Evolutionary conservation across 345 rosid species (phyloP).

Genomic region (Trapa incisa): DNA sequence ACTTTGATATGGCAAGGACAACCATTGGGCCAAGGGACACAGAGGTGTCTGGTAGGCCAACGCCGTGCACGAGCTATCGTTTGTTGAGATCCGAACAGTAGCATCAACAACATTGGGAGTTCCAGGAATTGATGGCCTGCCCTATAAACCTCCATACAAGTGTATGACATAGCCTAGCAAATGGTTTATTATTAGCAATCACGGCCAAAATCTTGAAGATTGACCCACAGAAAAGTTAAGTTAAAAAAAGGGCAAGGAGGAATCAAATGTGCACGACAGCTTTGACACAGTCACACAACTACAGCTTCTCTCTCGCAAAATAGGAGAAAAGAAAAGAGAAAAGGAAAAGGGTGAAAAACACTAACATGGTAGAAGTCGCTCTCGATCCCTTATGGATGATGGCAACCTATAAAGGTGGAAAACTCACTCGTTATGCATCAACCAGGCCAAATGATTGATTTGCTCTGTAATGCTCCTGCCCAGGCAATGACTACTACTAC

Average conservation of each 20-base stretch:
- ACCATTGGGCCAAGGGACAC: too few species aligned
- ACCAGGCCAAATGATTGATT: conserved; percentile 1
- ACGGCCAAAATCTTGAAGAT: background rate
- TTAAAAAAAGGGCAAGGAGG: too few species aligned
- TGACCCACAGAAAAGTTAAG: background rate
- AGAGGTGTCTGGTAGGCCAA: too few species aligned
- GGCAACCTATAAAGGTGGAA: background rate
- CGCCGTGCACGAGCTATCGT: too few species aligned
- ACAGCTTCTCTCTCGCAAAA: background rate
- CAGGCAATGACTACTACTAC: background rate
- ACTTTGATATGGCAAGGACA: too few species aligned
- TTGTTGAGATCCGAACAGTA: too few species aligned
- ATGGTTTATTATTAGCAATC: too few species aligned
- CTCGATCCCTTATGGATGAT: background rate
- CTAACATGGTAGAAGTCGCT: background rate
- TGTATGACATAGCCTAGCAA: too few species aligned
- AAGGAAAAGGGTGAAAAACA: background rate
- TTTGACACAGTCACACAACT: background rate
- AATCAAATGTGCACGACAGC: background rate
- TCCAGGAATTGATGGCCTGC: too few species aligned
- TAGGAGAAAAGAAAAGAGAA: background rate
- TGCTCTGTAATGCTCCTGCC: background rate
- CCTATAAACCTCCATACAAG: too few species aligned
- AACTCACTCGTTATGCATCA: background rate
- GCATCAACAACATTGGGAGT: too few species aligned